Conservation (phyloP, 768 basidiomycete genomes). For the Boletus subcaerulescens region DNA sequence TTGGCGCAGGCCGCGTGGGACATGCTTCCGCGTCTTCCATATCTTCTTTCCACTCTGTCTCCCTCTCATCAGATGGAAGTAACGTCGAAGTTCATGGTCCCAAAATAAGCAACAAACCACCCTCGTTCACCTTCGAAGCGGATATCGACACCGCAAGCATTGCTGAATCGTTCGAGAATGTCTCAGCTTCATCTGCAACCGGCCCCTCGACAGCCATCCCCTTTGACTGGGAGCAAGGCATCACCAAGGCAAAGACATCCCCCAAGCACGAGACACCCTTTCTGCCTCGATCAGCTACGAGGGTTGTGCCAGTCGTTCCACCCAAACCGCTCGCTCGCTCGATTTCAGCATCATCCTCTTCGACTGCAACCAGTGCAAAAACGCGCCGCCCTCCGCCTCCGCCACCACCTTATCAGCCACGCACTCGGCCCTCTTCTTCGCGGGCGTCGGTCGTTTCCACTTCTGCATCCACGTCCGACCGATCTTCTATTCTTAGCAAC, state of each 20-base stretch:
- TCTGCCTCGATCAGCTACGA: constrained; percentile 43
- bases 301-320: constrained; percentile 18
- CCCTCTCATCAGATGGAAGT: constrained; percentile 63
- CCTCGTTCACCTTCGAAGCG: constrained; percentile 47
- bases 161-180: constrained; percentile 71
- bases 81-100: constrained; percentile 20
- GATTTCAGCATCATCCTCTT: constrained; percentile 35
- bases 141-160: constrained; percentile 53
- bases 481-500: constrained; percentile 58
- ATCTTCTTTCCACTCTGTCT: constrained; percentile 82
- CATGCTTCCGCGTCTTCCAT: constrained; percentile 69
- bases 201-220: constrained; percentile 50
- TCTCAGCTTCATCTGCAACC: constrained; percentile 51
- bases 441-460: constrained; percentile 37
- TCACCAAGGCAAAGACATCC: constrained; percentile 32
- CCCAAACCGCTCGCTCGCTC: constrained; percentile 32
- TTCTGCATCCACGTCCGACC: constrained; percentile 51
- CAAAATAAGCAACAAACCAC: constrained; percentile 31
- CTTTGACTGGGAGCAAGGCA: constrained; percentile 52
- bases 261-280: constrained; percentile 39
- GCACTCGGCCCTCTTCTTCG: constrained; percentile 33
- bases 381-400: constrained; percentile 39
- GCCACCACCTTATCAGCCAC: constrained; percentile 34
- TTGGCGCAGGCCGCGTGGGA: constrained; percentile 33
- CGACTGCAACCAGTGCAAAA: constrained; percentile 35